Percentiles rank a stretch among this genome's conserved stretches.
Conservation (phyloP, 179 eudicot genomes). For the Patellifolia procumbens region DNA sequence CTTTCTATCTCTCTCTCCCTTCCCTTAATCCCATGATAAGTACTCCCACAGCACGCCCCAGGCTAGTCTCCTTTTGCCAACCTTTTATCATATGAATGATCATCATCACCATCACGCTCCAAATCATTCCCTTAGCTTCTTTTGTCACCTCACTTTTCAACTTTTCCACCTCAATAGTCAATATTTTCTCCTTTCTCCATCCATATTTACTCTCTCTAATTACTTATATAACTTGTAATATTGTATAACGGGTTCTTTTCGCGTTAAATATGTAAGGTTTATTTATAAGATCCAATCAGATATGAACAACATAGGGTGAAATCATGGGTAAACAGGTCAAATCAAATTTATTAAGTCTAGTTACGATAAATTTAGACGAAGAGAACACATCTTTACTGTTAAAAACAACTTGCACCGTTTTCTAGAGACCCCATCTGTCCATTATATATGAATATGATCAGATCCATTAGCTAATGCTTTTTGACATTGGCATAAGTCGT, state of each 20-base stretch:
- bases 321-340: no score
- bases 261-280: no score
- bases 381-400: background rate
- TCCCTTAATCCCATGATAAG: slow-evolving; percentile 27
- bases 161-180: slow-evolving; percentile 38
- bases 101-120: slow-evolving; percentile 47
- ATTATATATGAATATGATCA: background rate
- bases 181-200: slow-evolving; percentile 28
- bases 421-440: background rate
- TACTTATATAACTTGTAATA: background rate
- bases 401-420: slow-evolving; percentile 14
- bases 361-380: no score
- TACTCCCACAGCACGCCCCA: slow-evolving; percentile 36
- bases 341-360: no score
- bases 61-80: slow-evolving; percentile 26
- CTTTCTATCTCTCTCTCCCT: no score
- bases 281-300: no score
- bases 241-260: no score
- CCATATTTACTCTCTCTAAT: background rate
- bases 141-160: slow-evolving; percentile 27
- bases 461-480: slow-evolving; percentile 4
- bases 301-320: no score
- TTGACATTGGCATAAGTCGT: slow-evolving; percentile 7
- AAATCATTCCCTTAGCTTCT: slow-evolving; percentile 43
- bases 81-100: slow-evolving; percentile 42